phyloP scores from a whole-genome alignment of 2,329 filamentous ascomycete genomes.

The Colletotrichum horii region DNA sequence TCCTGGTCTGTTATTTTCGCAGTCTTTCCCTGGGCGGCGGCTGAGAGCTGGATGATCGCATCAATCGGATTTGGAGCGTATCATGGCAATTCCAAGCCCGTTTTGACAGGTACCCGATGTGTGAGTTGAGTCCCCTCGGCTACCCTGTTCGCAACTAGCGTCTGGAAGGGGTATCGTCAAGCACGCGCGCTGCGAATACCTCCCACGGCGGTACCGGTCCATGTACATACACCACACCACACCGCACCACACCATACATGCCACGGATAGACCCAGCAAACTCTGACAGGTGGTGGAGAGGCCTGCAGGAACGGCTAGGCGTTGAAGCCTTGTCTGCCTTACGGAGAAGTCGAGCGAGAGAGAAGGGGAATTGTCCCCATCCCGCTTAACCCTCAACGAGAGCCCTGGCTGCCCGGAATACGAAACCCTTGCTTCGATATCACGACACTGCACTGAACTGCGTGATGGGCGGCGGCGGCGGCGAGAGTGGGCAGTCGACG shows the following conservation, averaged over 20 bases:
- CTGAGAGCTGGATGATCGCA: constrained; percentile 18
- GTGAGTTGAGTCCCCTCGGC: neutral
- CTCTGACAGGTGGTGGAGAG: constrained; percentile 4
- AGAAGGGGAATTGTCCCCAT: constrained; percentile 2
- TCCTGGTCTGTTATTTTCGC: neutral
- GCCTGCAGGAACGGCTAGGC: neutral
- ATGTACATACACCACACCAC: neutral
- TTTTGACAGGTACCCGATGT: constrained; percentile 6
- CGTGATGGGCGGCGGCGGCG: neutral
- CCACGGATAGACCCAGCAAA: neutral
- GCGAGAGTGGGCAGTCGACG: neutral
- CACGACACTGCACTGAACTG: neutral
- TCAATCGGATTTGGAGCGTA: constrained; percentile 14
- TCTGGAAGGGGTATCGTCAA: neutral
- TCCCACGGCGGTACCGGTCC: neutral
- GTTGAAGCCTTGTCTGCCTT: neutral
- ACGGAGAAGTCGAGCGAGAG: neutral
- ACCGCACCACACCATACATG: neutral
- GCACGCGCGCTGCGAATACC: neutral
- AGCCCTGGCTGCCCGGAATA: neutral
- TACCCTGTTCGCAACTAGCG: constrained; percentile 6
- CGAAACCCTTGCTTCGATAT: neutral
- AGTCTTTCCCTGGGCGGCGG: constrained; percentile 2
- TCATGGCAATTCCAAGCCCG: constrained; percentile 1
- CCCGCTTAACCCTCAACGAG: neutral